These are phyloP conservation scores for Decorospora gaudefroyi DNA, from an alignment of 2,329 filamentous ascomycete species.

Conservation along the genomic window DNA sequence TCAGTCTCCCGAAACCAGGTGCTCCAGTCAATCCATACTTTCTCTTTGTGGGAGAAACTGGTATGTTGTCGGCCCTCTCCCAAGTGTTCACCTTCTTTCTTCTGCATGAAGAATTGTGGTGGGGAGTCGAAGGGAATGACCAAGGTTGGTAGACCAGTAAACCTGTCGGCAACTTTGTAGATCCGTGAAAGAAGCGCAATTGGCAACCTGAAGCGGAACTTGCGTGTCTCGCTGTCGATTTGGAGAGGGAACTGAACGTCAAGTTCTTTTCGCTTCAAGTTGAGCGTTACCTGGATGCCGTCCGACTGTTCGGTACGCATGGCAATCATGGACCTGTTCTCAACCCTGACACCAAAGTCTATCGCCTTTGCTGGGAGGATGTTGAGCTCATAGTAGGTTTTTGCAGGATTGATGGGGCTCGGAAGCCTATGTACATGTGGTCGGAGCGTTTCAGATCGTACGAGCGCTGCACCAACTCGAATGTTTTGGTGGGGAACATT, in stretches of 20 bases:
- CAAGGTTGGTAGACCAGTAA: constrained; percentile 17
- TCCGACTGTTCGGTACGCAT: constrained; percentile 56
- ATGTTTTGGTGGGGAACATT: constrained; percentile 14
- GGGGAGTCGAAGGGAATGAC: constrained; percentile 46
- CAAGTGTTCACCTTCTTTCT: constrained; percentile 14
- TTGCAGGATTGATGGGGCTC: constrained; percentile 32
- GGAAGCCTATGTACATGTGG: constrained; percentile 13
- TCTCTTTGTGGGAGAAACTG: constrained; percentile 28
- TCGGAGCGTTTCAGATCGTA: constrained; percentile 12
- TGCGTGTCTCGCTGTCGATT: constrained; percentile 17
- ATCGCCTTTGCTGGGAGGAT: constrained; percentile 51
- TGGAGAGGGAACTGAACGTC: constrained; percentile 52
- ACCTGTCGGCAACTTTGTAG: constrained; percentile 31
- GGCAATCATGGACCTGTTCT: constrained; percentile 61
- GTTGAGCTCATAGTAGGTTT: constrained; percentile 32
- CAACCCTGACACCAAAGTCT: constrained; percentile 65
- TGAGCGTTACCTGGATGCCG: constrained; percentile 47
- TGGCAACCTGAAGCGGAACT: constrained; percentile 53
- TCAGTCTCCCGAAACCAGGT: constrained; percentile 68
- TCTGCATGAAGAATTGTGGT: constrained; percentile 52
- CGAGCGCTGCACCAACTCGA: constrained; percentile 4
- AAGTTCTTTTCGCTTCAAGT: constrained; percentile 53
- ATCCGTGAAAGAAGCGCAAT: constrained; percentile 53
- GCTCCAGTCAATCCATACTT: constrained; percentile 60
- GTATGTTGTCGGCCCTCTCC: constrained; percentile 12